Base-by-base conservation (phyloP, 1,284 basidiomycete species). In the Pterula multifida region DNA sequence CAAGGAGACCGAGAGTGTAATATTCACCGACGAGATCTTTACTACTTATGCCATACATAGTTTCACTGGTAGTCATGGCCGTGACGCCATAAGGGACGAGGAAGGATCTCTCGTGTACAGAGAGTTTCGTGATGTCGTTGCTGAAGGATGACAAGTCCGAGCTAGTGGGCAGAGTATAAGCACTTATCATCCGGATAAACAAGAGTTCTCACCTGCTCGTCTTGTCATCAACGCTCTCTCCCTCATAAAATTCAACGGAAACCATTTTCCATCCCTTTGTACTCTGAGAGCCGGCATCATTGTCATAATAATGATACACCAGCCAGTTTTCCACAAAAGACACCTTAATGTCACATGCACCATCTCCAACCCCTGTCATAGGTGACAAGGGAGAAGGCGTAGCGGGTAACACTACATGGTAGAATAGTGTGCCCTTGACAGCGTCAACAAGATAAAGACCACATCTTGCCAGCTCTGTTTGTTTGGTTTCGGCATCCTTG, bases 281-380 rank as follows among this genome's bases (percentile, higher is more conserved):
- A 56, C 74, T 67, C 3, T 71, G 73, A 2, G 63, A 57, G n/a
- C 69, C 72, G 36, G 60, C 61, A 2, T 76, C 76, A 17, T 72
- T 71, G 45, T 85, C 81, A 56, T 80, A 87, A 62, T 86, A 95
- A 49, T 85, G 75, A 65, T 91, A 92, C 17, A 93, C 84, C 49
- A 98, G 66, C 94, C 95, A 98, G 63, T 98, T 97, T 67, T 98
- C 94, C 15, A 79, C 76, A 55, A 95, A 70, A 3, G 72, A 69
- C 13, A 80, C 80, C 55, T 82, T 76, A 9, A 93, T 67, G 56
- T 84, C 75, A 59, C 85, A 88, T 23, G 54, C 67, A 36, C 62
- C 59, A 25, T 57, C 55, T 61, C 42, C 51, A 6, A 22, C 6
- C 9, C 19, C n/a, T 22, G 39, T 17, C 13, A 17, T 6, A 9